Conservation (phyloP, 2,329 filamentous ascomycete species). For the Microthyrium microscopicum region DNA sequence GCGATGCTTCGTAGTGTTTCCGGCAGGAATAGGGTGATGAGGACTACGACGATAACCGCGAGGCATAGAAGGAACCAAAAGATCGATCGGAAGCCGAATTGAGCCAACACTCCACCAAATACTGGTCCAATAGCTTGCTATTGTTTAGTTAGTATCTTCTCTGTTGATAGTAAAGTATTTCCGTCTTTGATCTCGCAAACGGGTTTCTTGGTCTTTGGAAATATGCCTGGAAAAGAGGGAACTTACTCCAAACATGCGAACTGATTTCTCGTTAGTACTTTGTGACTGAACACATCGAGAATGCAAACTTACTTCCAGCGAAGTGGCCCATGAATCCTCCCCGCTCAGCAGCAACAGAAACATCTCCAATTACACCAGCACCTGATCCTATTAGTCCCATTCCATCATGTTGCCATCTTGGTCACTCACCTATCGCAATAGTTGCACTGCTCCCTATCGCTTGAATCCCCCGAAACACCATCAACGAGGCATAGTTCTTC, state of each 20-base stretch:
- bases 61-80: constrained; percentile 27
- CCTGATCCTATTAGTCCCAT: no score
- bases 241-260: constrained; percentile 12
- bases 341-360: constrained; percentile 17
- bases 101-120: constrained; percentile 19
- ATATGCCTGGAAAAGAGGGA: no score
- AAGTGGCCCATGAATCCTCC: constrained; percentile 19
- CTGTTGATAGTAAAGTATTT: no score
- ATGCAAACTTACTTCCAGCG: constrained; percentile 10
- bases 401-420: no score
- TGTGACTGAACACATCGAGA: not conserved
- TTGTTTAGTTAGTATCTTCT: no score
- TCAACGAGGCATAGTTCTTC: constrained; percentile 8
- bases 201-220: no score
- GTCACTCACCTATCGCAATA: constrained; percentile 18
- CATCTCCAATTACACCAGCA: constrained; percentile 15
- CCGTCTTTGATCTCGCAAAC: no score
- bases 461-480: constrained; percentile 12
- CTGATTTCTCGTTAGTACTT: not conserved
- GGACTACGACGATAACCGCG: constrained; percentile 17
- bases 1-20: constrained; percentile 24
- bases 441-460: constrained; percentile 16
- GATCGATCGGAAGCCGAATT: constrained; percentile 22
- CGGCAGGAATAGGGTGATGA: constrained; percentile 22
- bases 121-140: constrained; percentile 14